Conservation (phyloP, 2,329 filamentous ascomycete genomes). For the Cercospora zeina region DNA sequence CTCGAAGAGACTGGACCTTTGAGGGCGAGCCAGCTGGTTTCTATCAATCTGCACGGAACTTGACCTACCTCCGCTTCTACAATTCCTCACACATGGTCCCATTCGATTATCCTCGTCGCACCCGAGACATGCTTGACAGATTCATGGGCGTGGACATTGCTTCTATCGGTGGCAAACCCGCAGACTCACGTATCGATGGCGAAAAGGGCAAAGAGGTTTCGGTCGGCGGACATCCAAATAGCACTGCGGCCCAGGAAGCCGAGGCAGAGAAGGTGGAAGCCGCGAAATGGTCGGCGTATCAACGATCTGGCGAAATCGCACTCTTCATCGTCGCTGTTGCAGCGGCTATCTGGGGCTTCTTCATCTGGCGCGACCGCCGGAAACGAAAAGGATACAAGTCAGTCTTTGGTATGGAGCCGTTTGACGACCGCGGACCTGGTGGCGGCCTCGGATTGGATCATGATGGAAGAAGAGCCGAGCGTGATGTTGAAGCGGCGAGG, state of each 20-base stretch:
- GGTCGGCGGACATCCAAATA: conserved; percentile 68
- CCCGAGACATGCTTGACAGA: conserved; percentile 93
- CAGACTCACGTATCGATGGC: conserved; percentile 79
- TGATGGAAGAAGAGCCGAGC: conserved; percentile 39
- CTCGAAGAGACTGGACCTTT: conserved; percentile 91
- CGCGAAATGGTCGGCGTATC: conserved; percentile 86
- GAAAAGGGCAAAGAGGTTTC: conserved; percentile 77
- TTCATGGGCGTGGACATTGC: conserved; percentile 93
- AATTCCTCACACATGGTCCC: conserved; percentile 98
- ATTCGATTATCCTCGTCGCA: conserved; percentile 83
- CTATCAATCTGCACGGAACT: conserved; percentile 90
- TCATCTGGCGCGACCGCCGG: conserved; percentile 60
- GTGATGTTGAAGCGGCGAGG: conserved; percentile 59
- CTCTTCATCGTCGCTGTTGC: conserved; percentile 77
- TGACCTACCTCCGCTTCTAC: conserved; percentile 94
- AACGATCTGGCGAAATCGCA: conserved; percentile 80
- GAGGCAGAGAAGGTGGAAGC: conserved; percentile 74
- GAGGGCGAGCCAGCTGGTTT: conserved; percentile 85
- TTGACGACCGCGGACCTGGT: conserved; percentile 48
- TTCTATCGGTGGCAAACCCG: conserved; percentile 76
- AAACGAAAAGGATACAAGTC: conserved; percentile 50
- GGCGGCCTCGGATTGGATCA: conserved; percentile 47
- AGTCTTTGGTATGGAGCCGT: conserved; percentile 41
- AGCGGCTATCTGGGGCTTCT: conserved; percentile 72
- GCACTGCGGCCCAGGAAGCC: conserved; percentile 64